Evolutionary conservation across 2,329 filamentous ascomycete species (phyloP), one percentile per base, ranked within the genome.

Genomic region (Magnaporthales sp.): DNA sequence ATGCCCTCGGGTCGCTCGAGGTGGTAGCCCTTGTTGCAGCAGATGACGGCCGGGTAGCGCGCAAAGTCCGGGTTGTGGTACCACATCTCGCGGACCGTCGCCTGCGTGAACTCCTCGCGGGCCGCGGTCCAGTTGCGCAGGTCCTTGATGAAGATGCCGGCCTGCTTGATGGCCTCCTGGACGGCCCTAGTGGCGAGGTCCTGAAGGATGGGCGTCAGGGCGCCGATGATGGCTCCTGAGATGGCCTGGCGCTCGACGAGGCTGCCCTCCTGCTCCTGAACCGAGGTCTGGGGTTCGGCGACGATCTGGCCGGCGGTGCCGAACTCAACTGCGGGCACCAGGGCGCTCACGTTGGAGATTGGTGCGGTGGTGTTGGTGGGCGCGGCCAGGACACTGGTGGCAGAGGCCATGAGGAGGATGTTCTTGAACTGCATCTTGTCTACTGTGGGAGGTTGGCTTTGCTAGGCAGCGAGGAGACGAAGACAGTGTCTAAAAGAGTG

Each of bases 21-120:
- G n/a, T 15, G 26, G 54, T 70, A 71, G 7, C 56, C 70, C 65
- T 69, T 69, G 67, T 71, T 71, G 32, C 70, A 70, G 67, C 70
- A 71, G 64, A 67, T 15, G 11, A 66, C 69, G 13, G 69, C 70
- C 0, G 67, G 66, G 63, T 64, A 69, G 38, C 67, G 67, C 1
- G 15, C n/a, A 22, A 38, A 32, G 66, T 71, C 65, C 9, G 69
- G 68, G 67, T 71, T 71, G 27, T 46, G 64, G 4, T 67, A 66
- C 70, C 67, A 68, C 70, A 71, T 71, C 63, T 67, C 66, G 51
- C 64, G 51, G 2, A 66, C 66, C 3, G 69, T 70, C 24, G 65
- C 66, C 67, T 69, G 68, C 27, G 70, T 69, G 66, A 71, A 71
- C 10, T 67, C 66, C 67, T 71, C 68, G 15, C 70, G 68, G 9